A percentile compares a stretch with the other conserved stretches of the same genome.
Evolutionary conservation across 305 asterid species (phyloP).

Genomic region (Euphrasia arctica): DNA sequence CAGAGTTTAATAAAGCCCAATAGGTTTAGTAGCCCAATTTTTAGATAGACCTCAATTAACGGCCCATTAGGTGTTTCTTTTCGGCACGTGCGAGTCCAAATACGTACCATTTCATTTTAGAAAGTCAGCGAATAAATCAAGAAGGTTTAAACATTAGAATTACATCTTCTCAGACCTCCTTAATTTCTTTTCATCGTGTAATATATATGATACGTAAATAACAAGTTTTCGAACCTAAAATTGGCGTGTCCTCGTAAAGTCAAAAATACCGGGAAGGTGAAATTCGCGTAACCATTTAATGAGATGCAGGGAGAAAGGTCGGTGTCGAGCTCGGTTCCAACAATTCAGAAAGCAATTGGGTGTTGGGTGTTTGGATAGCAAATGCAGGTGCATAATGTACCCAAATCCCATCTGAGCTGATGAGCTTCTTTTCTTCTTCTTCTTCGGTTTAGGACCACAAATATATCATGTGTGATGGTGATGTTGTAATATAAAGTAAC

Average conservation of each 20-base stretch:
- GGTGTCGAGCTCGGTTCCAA: not conserved
- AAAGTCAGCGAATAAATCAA: no score
- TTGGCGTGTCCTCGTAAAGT: not conserved
- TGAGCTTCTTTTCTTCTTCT: not conserved
- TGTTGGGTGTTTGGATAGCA: not conserved
- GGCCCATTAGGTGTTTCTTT: no score
- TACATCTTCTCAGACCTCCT: no score
- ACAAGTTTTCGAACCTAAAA: not conserved
- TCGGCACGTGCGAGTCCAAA: no score
- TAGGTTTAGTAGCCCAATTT: no score
- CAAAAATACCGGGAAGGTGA: not conserved
- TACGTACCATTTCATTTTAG: no score
- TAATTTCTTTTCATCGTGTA: no score
- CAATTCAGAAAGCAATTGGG: not conserved
- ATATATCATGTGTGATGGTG: slow-evolving; percentile 7
- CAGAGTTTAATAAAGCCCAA: not conserved
- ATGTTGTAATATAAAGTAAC: slow-evolving; percentile 17
- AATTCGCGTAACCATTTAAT: not conserved
- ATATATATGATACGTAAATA: no score
- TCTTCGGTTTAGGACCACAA: slow-evolving; percentile 21
- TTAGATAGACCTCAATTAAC: no score
- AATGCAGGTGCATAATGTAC: not conserved
- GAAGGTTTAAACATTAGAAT: no score
- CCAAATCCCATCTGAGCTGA: slow-evolving; percentile 18
- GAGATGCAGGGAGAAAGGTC: not conserved